phyloP scores from a whole-genome alignment of 148 eudicot species.

The Oxyria digyna region DNA sequence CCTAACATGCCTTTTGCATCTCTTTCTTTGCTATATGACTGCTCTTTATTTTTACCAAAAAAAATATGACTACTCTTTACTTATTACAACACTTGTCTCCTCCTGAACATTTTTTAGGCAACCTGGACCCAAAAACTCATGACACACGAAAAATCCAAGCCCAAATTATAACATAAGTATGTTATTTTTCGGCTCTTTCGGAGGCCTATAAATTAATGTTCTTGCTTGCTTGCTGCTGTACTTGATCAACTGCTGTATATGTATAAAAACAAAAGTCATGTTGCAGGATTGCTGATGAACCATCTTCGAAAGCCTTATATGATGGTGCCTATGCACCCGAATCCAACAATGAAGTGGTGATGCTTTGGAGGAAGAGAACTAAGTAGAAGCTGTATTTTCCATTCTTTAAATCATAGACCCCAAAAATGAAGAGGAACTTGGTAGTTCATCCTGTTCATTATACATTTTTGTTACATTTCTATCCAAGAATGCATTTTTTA shows the following conservation, averaged over 20 bases:
- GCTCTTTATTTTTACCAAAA: no score
- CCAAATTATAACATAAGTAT: background rate
- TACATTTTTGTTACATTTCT: background rate
- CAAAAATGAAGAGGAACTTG: slow-evolving; percentile 63
- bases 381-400: slow-evolving; percentile 72
- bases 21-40: background rate
- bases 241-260: slow-evolving; percentile 7
- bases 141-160: background rate
- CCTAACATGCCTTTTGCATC: background rate
- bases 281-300: background rate
- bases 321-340: slow-evolving; percentile 88
- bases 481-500: background rate
- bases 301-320: slow-evolving; percentile 9
- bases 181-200: background rate
- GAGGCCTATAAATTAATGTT: slow-evolving; percentile 5
- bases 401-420: slow-evolving; percentile 60
- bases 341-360: slow-evolving; percentile 69
- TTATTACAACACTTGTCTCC: background rate
- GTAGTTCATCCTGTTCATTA: slow-evolving; percentile 46
- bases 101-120: background rate
- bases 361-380: slow-evolving; percentile 75
- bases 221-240: slow-evolving; percentile 6
- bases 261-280: slow-evolving; percentile 17
- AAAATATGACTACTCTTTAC: no score
- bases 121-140: background rate